Evolutionary conservation across 345 rosid genomes (phyloP).

Genomic region (Eucalyptus camaldulensis): DNA sequence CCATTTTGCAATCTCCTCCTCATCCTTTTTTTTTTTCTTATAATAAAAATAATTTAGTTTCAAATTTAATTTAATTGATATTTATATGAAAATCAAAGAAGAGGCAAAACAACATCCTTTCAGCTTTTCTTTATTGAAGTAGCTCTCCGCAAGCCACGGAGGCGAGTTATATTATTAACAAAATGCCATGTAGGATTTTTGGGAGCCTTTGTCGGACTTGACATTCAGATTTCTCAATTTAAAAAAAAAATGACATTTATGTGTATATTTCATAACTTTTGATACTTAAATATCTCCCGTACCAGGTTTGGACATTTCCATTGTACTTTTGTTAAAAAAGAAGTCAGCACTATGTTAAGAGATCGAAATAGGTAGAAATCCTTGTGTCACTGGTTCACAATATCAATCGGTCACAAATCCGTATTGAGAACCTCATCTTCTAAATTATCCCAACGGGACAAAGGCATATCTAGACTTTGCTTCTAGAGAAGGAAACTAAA

Average conservation of each 20-base stretch:
- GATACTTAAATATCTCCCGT: too few species aligned
- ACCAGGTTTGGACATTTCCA: too few species aligned
- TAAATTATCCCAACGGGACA: background rate
- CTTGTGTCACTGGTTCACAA: background rate
- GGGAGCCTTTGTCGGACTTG: too few species aligned
- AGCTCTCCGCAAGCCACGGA: accelerated
- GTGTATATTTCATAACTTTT: too few species aligned
- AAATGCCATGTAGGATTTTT: too few species aligned
- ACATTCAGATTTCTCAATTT: accelerated
- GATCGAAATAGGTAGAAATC: background rate
- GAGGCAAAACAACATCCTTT: accelerated
- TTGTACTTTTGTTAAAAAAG: too few species aligned
- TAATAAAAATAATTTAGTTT: too few species aligned
- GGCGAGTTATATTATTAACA: accelerated
- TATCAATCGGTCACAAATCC: background rate
- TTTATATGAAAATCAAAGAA: too few species aligned
- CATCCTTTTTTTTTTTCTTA: accelerated
- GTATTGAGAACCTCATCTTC: background rate
- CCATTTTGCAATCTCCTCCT: too few species aligned
- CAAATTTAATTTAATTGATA: accelerated
- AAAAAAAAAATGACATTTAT: too few species aligned
- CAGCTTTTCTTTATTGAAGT: too few species aligned
- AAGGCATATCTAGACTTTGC: background rate
- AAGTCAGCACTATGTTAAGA: background rate
- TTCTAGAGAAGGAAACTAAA: background rate